These are phyloP conservation scores for Microcyclosporella mali DNA, from an alignment of 2,329 filamentous ascomycete species.

Conservation along the genomic window DNA sequence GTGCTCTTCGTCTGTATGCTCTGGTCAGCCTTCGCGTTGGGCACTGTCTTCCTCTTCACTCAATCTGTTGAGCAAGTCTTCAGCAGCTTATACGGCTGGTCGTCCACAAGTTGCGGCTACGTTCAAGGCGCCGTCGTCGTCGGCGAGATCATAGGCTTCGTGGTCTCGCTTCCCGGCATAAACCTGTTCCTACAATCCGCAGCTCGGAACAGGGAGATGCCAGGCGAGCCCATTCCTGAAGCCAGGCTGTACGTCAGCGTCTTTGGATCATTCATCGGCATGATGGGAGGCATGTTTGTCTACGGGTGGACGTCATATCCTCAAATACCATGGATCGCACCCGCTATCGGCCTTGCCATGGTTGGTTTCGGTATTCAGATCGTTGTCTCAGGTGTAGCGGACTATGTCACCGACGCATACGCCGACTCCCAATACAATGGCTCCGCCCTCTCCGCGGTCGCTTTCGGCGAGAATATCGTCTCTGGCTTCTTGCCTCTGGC, in stretches of 20 bases:
- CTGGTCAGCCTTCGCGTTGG: slow-evolving; percentile 44
- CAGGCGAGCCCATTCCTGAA: slow-evolving; percentile 38
- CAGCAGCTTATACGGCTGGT: slow-evolving; percentile 35
- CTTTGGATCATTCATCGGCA: slow-evolving; percentile 40
- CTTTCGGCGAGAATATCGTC: slow-evolving; percentile 45
- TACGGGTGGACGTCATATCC: slow-evolving; percentile 47
- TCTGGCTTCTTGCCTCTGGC: slow-evolving; percentile 46
- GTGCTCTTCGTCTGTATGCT: slow-evolving; percentile 45
- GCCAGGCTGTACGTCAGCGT: slow-evolving; percentile 42
- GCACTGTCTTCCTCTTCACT: slow-evolving; percentile 46
- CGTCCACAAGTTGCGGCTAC: slow-evolving; percentile 39
- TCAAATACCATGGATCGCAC: slow-evolving; percentile 42
- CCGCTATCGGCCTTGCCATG: slow-evolving; percentile 42
- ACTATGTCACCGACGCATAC: slow-evolving; percentile 48
- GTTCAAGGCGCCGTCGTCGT: slow-evolving; percentile 42
- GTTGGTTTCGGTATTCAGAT: slow-evolving; percentile 47
- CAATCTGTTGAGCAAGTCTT: slow-evolving; percentile 44
- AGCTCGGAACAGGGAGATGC: slow-evolving; percentile 31
- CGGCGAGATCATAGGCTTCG: slow-evolving; percentile 41
- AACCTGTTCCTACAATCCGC: slow-evolving; percentile 40
- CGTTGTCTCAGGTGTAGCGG: slow-evolving; percentile 42
- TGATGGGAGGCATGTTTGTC: slow-evolving; percentile 46
- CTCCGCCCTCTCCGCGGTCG: slow-evolving; percentile 45
- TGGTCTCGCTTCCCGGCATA: slow-evolving; percentile 30
- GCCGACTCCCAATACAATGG: slow-evolving; percentile 41